Conservation (phyloP, 176 grass and related monocot species). For the Leersia perrieri region DNA sequence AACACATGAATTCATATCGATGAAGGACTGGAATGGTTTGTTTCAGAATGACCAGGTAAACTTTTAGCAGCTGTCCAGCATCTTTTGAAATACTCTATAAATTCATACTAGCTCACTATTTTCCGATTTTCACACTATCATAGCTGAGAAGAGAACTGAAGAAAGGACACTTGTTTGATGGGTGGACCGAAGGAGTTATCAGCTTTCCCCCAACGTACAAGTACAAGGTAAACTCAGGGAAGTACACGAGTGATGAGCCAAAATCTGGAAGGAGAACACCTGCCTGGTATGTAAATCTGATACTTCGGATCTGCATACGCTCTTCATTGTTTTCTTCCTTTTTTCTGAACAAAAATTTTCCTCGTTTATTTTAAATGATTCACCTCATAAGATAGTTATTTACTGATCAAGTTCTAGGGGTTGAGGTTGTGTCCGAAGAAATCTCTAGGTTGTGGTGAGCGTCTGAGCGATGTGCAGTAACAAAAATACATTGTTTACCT, state of each 20-base stretch:
- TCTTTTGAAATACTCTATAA: not conserved
- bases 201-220: constrained; percentile 89
- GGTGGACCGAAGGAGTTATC: constrained; percentile 81
- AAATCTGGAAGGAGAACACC: constrained; percentile 83
- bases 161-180: constrained; percentile 72
- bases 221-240: constrained; percentile 79
- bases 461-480: not conserved
- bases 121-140: not conserved
- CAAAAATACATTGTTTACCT: not conserved
- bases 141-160: constrained; percentile 67
- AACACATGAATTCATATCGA: constrained; percentile 69
- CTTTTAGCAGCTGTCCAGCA: not conserved
- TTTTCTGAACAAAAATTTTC: not conserved
- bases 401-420: not conserved
- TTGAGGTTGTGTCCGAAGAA: not conserved
- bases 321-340: not conserved
- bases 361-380: not conserved
- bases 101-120: constrained; percentile 12
- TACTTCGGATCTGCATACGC: not conserved
- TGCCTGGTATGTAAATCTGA: constrained; percentile 63
- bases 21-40: constrained; percentile 64
- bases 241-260: constrained; percentile 73
- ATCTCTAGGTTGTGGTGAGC: not conserved
- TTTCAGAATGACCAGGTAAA: constrained; percentile 88
- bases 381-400: not conserved